These are phyloP conservation scores for Flammula alnicola DNA, from an alignment of 1,284 basidiomycete species.

Conservation along the genomic window DNA sequence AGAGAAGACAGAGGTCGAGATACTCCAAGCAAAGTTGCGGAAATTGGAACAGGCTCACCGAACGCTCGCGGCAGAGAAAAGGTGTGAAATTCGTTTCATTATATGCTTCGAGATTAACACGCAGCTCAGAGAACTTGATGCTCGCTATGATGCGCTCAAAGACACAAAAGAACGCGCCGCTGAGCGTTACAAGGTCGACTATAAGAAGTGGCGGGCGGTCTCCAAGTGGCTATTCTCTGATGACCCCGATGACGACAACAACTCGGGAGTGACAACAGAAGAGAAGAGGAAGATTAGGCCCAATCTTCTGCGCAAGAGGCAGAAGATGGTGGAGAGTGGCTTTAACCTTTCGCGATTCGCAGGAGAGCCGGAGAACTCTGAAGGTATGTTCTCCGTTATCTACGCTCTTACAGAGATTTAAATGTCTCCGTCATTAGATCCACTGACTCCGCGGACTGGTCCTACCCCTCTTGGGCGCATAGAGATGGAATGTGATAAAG, in stretches of 20 bases:
- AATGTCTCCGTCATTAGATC: too few species aligned
- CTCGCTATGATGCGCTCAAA: conserved; percentile 43
- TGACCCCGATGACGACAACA: conserved; percentile 29
- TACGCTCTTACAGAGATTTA: neutral
- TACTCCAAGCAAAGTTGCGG: conserved; percentile 26
- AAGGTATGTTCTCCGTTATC: neutral
- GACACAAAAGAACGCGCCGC: conserved; percentile 46
- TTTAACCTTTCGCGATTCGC: conserved; percentile 18
- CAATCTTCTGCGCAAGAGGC: conserved; percentile 28
- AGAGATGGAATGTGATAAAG: conserved; percentile 28
- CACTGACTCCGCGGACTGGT: too few species aligned
- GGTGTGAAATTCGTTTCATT: conserved; percentile 6
- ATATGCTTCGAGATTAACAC: neutral
- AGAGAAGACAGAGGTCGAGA: conserved; percentile 27
- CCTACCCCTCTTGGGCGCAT: conserved; percentile 27
- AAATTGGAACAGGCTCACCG: conserved; percentile 27
- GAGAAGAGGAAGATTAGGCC: conserved; percentile 21
- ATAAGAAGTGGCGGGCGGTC: conserved; percentile 52
- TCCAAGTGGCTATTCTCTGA: conserved; percentile 47
- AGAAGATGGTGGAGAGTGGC: conserved; percentile 28
- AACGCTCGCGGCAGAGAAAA: conserved; percentile 16
- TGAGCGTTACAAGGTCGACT: conserved; percentile 52
- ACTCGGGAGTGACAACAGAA: conserved; percentile 22
- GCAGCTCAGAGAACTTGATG: conserved; percentile 29
- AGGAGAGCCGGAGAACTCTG: conserved; percentile 17